These are phyloP conservation scores for Cystofilobasidium ferigula DNA, from an alignment of 768 basidiomycete species.

Conservation along the genomic window DNA sequence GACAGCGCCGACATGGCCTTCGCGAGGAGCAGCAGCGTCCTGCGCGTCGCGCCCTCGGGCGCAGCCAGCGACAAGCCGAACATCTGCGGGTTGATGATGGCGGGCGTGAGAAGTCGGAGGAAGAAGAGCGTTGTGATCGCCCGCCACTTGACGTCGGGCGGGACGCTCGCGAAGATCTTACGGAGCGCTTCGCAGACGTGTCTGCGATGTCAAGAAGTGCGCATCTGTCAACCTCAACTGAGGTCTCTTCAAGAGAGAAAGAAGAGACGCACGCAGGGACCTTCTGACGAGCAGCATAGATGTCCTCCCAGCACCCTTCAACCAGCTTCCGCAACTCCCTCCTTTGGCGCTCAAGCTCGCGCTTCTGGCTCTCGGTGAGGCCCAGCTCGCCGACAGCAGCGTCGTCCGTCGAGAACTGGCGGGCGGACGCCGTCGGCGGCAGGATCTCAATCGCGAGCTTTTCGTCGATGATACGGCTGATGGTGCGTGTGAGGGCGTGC, in stretches of 20 bases:
- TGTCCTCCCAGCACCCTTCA: constrained; percentile 46
- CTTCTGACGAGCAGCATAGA: not conserved
- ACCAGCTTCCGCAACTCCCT: constrained; percentile 49
- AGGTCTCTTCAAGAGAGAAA: not conserved
- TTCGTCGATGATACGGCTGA: constrained; percentile 60
- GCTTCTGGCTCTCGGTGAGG: constrained; percentile 49
- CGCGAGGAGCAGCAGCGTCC: not conserved
- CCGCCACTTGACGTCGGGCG: constrained; percentile 3
- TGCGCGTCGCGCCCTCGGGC: not conserved
- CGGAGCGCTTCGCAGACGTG: constrained; percentile 6
- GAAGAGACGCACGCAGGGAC: constrained; percentile 5
- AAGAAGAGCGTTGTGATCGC: constrained; percentile 14
- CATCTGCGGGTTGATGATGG: constrained; percentile 4
- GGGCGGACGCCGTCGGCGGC: constrained; percentile 45
- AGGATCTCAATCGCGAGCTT: constrained; percentile 73
- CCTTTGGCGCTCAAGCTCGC: constrained; percentile 65
- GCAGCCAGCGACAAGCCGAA: constrained; percentile 1
- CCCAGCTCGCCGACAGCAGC: constrained; percentile 52
- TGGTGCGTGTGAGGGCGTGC: constrained; percentile 36
- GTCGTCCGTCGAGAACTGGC: constrained; percentile 34
- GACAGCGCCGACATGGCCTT: constrained; percentile 6
- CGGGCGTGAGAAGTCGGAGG: constrained; percentile 8
- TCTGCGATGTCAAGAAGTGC: not conserved
- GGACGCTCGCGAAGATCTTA: not conserved
- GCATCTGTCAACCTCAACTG: no score